These are phyloP conservation scores for Akanthomyces muscarius DNA, from an alignment of 2,329 filamentous ascomycete species.

Conservation along the genomic window DNA sequence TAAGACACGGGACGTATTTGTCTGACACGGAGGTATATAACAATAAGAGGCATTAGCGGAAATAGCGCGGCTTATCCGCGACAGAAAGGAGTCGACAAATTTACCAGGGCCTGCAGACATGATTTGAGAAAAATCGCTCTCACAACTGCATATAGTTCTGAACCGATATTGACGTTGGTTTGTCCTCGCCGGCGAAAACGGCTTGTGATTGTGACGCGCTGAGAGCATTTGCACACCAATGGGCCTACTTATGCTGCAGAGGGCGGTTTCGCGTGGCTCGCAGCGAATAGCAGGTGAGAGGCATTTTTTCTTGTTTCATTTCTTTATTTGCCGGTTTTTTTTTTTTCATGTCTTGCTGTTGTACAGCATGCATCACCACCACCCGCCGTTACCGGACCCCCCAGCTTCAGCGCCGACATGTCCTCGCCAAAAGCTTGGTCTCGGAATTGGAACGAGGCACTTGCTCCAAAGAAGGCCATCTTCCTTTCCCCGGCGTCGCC, in stretches of 20 bases:
- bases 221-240: neutral
- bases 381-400: constrained; percentile 1
- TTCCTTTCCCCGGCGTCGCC: neutral
- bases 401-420: neutral
- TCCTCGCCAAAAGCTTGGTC: neutral
- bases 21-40: neutral
- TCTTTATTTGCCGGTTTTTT: neutral
- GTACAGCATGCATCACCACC: neutral
- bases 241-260: neutral
- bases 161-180: neutral
- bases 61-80: constrained; percentile 7
- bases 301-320: neutral
- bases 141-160: neutral
- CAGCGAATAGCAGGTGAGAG: neutral
- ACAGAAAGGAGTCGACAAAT: neutral
- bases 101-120: neutral
- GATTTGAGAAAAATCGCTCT: neutral
- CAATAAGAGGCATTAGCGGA: neutral
- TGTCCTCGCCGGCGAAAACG: neutral
- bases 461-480: neutral
- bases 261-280: neutral
- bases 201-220: neutral
- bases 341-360: neutral
- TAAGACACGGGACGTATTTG: neutral
- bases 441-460: neutral